Evolutionary conservation across 2,329 filamentous ascomycete species (phyloP), one percentile per base, ranked within the genome.

Genomic region (Fusarium tjaetaba): DNA sequence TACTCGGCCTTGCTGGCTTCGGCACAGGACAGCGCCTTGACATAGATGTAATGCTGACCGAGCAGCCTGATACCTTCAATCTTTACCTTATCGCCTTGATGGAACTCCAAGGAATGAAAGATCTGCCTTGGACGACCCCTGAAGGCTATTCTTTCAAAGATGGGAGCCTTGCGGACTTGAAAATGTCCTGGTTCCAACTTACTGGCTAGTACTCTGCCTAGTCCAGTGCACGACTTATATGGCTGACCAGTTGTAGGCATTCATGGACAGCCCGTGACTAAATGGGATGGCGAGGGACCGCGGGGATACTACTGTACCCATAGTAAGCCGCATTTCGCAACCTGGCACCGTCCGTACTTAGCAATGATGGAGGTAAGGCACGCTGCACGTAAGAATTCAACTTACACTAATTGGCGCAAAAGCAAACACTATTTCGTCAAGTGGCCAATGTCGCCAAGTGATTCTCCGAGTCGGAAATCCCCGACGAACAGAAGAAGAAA

Each of bases 251-350:
- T 2, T 0, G 0, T 9, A 49, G 46, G 46, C 1, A 49, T 49
- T 32, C 46, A 49, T n/a, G 46, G 46, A 13, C 28, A 0, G 13
- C 46, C 46, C 3, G 0, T 32, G 28, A 9, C 1, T 6, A 0
- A 0, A 0, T 49, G 46, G 46, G 46, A 49, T 49, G 3, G 3
- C 4, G 45, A 3, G 14, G 26, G 45, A 0, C 0, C 0, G 0
- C 7, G 2, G 5, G 46, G 28, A 18, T 49, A 9, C 1, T 49
- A 49, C 6, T 49, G 46, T 49, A 0, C 28, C 22, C 46, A 49
- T 4, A 2, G 0, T 0, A 0, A 4, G 5, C 10, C 46, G 22
- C 0, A 32, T 3, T 49, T 49, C 3, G 28, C 28, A n/a, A 49
- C 46, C 4, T 49, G 46, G 46, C 46, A 49, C 11, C 22, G 46